A percentile compares a stretch with the other conserved stretches of the same genome.
phyloP scores from a whole-genome alignment of 495 filamentous ascomycete species.

The Penicillium canariense region DNA sequence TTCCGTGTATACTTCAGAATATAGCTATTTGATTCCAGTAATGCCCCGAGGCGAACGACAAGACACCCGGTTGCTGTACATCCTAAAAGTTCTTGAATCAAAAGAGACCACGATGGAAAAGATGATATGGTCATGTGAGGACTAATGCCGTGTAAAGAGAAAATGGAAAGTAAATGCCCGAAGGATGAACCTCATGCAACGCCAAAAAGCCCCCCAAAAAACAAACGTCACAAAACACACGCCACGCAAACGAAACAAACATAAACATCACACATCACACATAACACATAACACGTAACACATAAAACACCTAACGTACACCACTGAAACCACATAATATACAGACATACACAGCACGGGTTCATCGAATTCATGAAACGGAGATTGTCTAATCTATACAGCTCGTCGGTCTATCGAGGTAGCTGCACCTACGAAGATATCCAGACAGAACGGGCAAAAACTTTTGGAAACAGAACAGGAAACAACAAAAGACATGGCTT shows the following conservation, averaged over 20 bases:
- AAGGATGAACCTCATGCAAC: constrained; percentile 1
- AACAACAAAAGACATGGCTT: constrained; percentile 29
- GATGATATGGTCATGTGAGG: background rate
- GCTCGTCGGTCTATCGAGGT: constrained; percentile 26
- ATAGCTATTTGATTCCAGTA: no score
- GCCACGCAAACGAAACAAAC: constrained; percentile 18
- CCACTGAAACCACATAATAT: constrained; percentile 28
- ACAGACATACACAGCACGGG: constrained; percentile 38
- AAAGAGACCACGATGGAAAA: background rate
- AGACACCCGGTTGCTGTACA: no score
- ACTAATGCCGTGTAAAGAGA: background rate
- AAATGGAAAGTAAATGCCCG: constrained; percentile 3
- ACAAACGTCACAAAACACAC: constrained; percentile 17
- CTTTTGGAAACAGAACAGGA: constrained; percentile 34
- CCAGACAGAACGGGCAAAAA: constrained; percentile 32
- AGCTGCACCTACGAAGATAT: constrained; percentile 40
- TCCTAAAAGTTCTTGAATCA: no score
- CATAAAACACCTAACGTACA: constrained; percentile 31
- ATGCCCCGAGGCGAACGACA: no score
- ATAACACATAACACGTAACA: constrained; percentile 26
- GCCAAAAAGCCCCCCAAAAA: constrained; percentile 21
- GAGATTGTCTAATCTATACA: constrained; percentile 50
- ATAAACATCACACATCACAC: constrained; percentile 23
- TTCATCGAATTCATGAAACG: constrained; percentile 39
- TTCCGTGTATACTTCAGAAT: no score